Percentiles rank a stretch among this genome's conserved stretches.
Conservation (phyloP, 2,329 filamentous ascomycete species). For the Fonsecaea erecta region DNA sequence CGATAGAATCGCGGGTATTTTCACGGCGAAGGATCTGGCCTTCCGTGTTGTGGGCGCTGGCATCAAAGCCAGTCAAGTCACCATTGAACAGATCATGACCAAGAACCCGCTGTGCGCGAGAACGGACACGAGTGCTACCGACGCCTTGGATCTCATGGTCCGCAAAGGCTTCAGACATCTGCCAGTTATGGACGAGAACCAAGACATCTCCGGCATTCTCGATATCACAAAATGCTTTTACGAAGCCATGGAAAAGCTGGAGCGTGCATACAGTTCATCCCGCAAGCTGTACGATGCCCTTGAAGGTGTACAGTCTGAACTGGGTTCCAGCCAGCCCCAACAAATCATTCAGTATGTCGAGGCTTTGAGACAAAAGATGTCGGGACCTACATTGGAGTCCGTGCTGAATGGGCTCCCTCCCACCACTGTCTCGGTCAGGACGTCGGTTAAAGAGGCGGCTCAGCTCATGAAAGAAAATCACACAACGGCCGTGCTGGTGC, state of each 20-base stretch:
- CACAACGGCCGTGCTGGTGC: constrained; percentile 92
- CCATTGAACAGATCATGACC: constrained; percentile 98
- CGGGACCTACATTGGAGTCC: constrained; percentile 91
- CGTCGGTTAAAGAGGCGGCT: constrained; percentile 94
- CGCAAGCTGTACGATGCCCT: constrained; percentile 96
- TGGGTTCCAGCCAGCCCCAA: constrained; percentile 93
- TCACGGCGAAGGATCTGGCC: constrained; percentile 97
- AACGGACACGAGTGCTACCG: constrained; percentile 96
- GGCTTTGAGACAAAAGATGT: constrained; percentile 94
- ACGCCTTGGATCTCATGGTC: constrained; percentile 97
- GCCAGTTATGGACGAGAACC: constrained; percentile 99
- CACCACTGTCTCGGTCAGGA: constrained; percentile 92
- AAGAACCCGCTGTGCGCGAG: constrained; percentile 97
- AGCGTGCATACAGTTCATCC: constrained; percentile 97
- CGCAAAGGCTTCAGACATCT: constrained; percentile 96
- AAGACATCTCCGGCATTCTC: constrained; percentile 96
- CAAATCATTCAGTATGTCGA: constrained; percentile 99
- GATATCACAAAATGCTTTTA: constrained; percentile 99
- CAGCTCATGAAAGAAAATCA: constrained; percentile 98
- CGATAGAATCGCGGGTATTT: constrained; percentile 96
- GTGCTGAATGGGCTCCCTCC: constrained; percentile 91
- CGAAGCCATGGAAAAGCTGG: constrained; percentile 99
- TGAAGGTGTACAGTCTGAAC: constrained; percentile 95
- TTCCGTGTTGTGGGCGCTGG: constrained; percentile 94
- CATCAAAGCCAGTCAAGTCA: constrained; percentile 84